Percentiles rank a stretch among this genome's conserved stretches.
Conservation (phyloP, 495 filamentous ascomycete genomes). For the Hypoxylon perforatum region DNA sequence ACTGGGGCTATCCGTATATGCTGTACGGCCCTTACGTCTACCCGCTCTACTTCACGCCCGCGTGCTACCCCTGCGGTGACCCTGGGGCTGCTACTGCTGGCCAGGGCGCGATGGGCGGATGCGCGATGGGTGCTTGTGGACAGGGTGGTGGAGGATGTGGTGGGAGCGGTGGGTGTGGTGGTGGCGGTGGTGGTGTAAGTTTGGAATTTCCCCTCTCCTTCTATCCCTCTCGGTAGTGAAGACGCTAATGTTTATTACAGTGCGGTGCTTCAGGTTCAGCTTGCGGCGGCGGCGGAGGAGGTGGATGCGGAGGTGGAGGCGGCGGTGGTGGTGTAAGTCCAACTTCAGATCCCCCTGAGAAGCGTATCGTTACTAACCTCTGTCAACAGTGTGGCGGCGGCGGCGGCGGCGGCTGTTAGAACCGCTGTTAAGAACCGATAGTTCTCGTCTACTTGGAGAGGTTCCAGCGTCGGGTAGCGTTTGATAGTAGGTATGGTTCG, state of each 20-base stretch:
- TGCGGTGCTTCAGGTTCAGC: too few species aligned
- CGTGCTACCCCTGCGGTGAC: slow-evolving; percentile 55
- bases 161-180: slow-evolving; percentile 52
- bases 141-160: slow-evolving; percentile 61
- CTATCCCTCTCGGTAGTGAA: too few species aligned
- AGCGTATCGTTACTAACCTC: neutral
- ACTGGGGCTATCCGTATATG: slow-evolving; percentile 64
- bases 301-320: slow-evolving; percentile 50
- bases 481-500: too few species aligned
- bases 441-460: too few species aligned
- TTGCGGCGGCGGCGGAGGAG: slow-evolving; percentile 50
- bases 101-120: slow-evolving; percentile 53
- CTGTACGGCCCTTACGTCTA: slow-evolving; percentile 52
- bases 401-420: slow-evolving; percentile 9
- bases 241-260: too few species aligned
- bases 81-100: slow-evolving; percentile 65
- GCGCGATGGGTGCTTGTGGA: slow-evolving; percentile 64
- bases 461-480: too few species aligned
- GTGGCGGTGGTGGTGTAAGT: slow-evolving; percentile 16
- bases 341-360: neutral
- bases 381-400: slow-evolving; percentile 3
- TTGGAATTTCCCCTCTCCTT: too few species aligned
- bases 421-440: neutral
- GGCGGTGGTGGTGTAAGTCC: slow-evolving; percentile 41
- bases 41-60: slow-evolving; percentile 48